Evolutionary conservation across 176 grass and related monocot genomes (phyloP).

Genomic region (Musa troglodytarum): DNA sequence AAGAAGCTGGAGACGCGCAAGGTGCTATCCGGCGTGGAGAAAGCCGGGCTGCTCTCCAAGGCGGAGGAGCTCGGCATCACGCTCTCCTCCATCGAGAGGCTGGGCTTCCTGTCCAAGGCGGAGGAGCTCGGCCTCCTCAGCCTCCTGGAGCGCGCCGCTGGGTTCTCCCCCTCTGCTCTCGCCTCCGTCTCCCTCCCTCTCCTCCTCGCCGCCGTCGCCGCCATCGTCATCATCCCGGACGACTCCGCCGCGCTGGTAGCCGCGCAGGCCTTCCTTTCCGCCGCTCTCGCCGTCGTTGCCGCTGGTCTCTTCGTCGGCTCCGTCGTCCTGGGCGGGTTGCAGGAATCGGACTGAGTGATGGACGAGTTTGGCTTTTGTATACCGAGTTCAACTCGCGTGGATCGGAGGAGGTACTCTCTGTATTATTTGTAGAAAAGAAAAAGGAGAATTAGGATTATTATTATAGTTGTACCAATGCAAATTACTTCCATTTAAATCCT

Average conservation of each 20-base stretch:
- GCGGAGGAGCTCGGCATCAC: constrained; percentile 79
- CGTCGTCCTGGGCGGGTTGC: constrained; percentile 70
- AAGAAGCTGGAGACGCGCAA: constrained; percentile 82
- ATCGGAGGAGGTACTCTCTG: too few relatives aligned
- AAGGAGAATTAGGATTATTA: too few relatives aligned
- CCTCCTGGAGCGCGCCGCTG: constrained; percentile 62
- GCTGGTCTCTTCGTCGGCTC: constrained; percentile 68
- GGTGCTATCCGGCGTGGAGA: constrained; percentile 85
- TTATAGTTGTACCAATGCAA: too few relatives aligned
- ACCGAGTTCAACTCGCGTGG: too few relatives aligned
- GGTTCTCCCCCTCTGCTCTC: constrained; percentile 52
- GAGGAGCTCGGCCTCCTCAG: constrained; percentile 93
- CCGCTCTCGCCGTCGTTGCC: constrained; percentile 34
- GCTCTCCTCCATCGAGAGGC: constrained; percentile 69
- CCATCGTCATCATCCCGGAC: constrained; percentile 68
- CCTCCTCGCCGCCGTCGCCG: constrained; percentile 55
- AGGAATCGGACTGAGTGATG: constrained; percentile 48
- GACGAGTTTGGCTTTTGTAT: background rate
- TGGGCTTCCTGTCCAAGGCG: constrained; percentile 74
- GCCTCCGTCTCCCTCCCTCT: constrained; percentile 83
- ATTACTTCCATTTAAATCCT: too few relatives aligned
- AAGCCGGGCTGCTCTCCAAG: constrained; percentile 86
- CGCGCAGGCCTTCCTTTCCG: constrained; percentile 39
- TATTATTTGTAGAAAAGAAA: too few relatives aligned
- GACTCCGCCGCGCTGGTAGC: constrained; percentile 66